phyloP scores from a whole-genome alignment of 2,329 filamentous ascomycete species.

The Talaromyces verruculosus region DNA sequence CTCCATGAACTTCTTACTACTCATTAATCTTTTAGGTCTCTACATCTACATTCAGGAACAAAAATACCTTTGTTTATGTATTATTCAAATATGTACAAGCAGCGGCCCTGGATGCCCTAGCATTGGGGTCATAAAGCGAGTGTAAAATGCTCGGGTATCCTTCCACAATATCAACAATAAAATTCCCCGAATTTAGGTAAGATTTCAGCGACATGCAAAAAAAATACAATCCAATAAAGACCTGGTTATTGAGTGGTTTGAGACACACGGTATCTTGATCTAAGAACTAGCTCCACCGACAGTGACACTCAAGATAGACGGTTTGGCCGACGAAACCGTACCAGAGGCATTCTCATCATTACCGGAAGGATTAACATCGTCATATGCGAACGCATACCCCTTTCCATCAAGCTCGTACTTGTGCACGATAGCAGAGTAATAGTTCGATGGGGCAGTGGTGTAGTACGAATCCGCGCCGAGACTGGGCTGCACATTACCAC shows the following conservation, averaged over 20 bases:
- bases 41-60: neutral
- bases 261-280: neutral
- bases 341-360: conserved; percentile 53
- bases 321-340: conserved; percentile 50
- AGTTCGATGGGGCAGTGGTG: conserved; percentile 30
- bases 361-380: conserved; percentile 63
- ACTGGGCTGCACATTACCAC: conserved; percentile 51
- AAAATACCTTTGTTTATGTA: neutral
- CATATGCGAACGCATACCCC: conserved; percentile 68
- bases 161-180: neutral
- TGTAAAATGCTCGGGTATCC: conserved; percentile 6
- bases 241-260: neutral
- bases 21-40: too few relatives aligned
- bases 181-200: too few relatives aligned
- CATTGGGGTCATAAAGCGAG: conserved; percentile 12
- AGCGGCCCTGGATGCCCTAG: neutral
- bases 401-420: conserved; percentile 58
- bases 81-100: conserved; percentile 4
- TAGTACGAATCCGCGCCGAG: conserved; percentile 23
- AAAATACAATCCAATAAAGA: too few relatives aligned
- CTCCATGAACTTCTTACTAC: neutral
- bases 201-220: neutral
- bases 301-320: conserved; percentile 48
- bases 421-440: conserved; percentile 59
- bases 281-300: conserved; percentile 43